Evolutionary conservation across 179 eudicot genomes (phyloP).

Genomic region (Patellifolia procumbens): DNA sequence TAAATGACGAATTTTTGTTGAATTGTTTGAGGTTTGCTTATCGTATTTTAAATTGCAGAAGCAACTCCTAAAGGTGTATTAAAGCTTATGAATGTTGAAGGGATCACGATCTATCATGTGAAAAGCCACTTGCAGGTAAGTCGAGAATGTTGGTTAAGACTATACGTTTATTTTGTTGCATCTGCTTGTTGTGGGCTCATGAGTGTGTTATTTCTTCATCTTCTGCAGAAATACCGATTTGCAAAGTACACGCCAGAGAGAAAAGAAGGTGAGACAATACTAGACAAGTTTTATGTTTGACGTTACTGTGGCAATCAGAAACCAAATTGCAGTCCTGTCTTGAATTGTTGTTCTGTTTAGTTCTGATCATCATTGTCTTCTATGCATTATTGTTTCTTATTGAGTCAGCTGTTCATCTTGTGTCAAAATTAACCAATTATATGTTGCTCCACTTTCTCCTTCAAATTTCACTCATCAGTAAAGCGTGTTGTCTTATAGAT

Average conservation of each 20-base stretch:
- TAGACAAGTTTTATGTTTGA: slow-evolving; percentile 6
- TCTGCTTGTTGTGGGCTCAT: slow-evolving; percentile 16
- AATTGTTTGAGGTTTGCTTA: slow-evolving; percentile 11
- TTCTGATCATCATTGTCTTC: background rate
- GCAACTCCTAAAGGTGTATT: slow-evolving; percentile 59
- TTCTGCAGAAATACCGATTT: slow-evolving; percentile 44
- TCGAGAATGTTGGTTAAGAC: background rate
- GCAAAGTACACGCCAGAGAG: slow-evolving; percentile 49
- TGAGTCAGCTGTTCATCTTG: no score
- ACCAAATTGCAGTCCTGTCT: background rate
- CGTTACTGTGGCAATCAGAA: background rate
- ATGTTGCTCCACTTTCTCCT: no score
- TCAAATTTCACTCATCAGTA: no score
- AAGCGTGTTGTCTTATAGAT: no score
- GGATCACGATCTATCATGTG: slow-evolving; percentile 59
- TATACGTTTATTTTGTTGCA: background rate
- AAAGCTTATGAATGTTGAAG: slow-evolving; percentile 53
- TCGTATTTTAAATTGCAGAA: slow-evolving; percentile 32
- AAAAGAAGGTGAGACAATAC: slow-evolving; percentile 41
- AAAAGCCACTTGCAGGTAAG: slow-evolving; percentile 60
- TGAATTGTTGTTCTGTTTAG: background rate
- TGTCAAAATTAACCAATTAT: no score
- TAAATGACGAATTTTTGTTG: background rate
- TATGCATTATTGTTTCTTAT: background rate
- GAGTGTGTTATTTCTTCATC: background rate